These are phyloP conservation scores for Mucor saturninus DNA, from an alignment of 371 early-diverging fungal genomes.

Conservation along the genomic window DNA sequence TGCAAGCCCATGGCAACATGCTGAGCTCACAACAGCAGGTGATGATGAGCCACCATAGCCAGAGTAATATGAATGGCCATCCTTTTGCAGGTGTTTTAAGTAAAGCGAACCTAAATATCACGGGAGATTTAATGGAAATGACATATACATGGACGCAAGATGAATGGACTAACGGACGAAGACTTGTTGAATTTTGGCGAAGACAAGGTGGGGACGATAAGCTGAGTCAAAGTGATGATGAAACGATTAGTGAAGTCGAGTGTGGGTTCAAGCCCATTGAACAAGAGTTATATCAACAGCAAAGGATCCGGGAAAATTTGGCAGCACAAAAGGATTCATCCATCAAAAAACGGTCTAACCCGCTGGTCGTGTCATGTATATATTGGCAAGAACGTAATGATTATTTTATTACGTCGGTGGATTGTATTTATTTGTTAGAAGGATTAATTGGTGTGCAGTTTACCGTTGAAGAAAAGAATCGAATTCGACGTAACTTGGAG, in stretches of 20 bases:
- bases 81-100: conserved; percentile 65
- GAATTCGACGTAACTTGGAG: conserved; percentile 83
- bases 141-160: conserved; percentile 58
- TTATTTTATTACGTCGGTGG: conserved; percentile 81
- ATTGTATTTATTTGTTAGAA: conserved; percentile 76
- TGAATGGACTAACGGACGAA: conserved; percentile 69
- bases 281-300: conserved; percentile 27
- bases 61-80: background rate
- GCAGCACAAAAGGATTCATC: conserved; percentile 10
- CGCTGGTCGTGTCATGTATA: conserved; percentile 78
- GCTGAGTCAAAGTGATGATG: background rate
- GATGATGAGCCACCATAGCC: background rate
- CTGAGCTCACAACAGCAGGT: background rate
- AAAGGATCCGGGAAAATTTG: conserved; percentile 17
- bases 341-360: conserved; percentile 3
- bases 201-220: conserved; percentile 55
- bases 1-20: background rate
- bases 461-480: conserved; percentile 83
- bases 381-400: conserved; percentile 76
- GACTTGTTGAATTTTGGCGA: conserved; percentile 79
- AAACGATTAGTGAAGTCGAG: conserved; percentile 9
- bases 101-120: conserved; percentile 55
- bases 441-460: conserved; percentile 72
- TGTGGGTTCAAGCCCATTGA: conserved; percentile 24
- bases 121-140: conserved; percentile 26